Evolutionary conservation across 2,329 filamentous ascomycete genomes (phyloP).

Genomic region (Pseudogymnoascus sp.): DNA sequence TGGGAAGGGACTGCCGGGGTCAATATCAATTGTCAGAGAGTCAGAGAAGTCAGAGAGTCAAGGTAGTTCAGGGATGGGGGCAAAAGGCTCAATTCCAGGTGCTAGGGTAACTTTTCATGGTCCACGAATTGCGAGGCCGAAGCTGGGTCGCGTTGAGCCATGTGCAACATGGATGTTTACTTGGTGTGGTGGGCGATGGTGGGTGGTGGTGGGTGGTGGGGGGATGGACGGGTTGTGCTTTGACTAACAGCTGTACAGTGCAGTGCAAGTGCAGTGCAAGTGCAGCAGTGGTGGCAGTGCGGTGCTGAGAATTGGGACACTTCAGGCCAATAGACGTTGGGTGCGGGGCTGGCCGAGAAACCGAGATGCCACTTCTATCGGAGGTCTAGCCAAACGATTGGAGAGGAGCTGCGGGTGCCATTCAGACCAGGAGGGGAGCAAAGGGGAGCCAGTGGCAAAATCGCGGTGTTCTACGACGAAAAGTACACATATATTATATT

Average conservation of each 20-base stretch:
- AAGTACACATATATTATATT: background rate
- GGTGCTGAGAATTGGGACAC: background rate
- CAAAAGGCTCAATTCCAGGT: conserved; percentile 1
- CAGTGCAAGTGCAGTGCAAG: too few relatives aligned
- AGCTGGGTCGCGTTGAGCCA: conserved; percentile 7
- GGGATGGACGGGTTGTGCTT: background rate
- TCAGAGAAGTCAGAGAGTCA: background rate
- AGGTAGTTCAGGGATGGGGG: background rate
- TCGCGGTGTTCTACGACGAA: background rate
- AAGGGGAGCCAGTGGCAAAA: background rate
- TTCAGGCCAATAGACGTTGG: background rate
- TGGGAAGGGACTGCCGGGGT: background rate
- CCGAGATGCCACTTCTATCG: conserved; percentile 1
- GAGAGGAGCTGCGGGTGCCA: background rate
- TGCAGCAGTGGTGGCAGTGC: background rate
- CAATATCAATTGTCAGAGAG: conserved; percentile 1
- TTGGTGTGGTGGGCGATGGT: conserved; percentile 1
- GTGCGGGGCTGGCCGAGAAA: conserved; percentile 4
- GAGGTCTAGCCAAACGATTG: conserved; percentile 4
- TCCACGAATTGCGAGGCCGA: conserved; percentile 8
- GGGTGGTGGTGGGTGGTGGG: background rate
- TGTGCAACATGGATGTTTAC: conserved; percentile 8
- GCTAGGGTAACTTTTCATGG: background rate
- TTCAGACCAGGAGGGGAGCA: background rate
- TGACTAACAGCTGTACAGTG: conserved; percentile 5